A percentile compares a stretch with the other conserved stretches of the same genome.
Evolutionary conservation across 2,329 filamentous ascomycete species (phyloP).

Genomic region (Aureobasidium sp.): DNA sequence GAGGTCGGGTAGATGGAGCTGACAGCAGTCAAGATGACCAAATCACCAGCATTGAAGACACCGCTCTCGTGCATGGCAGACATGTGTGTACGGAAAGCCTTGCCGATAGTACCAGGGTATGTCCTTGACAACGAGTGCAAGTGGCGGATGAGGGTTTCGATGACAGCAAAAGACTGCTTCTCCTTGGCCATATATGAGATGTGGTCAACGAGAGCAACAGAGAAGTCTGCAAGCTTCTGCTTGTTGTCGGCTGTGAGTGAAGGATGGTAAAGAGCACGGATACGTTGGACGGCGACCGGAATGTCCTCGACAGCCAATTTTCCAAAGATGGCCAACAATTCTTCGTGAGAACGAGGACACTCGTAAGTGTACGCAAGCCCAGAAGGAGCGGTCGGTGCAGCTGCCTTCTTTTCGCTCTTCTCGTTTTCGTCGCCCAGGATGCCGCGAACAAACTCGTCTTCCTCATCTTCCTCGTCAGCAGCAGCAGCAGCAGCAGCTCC

Average conservation of each 20-base stretch:
- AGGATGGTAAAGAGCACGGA: constrained; percentile 86
- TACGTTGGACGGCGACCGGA: constrained; percentile 76
- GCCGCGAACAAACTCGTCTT: constrained; percentile 42
- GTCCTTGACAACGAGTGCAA: constrained; percentile 87
- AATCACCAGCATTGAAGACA: constrained; percentile 58
- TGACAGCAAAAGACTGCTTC: constrained; percentile 50
- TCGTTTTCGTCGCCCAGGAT: constrained; percentile 30
- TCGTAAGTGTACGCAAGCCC: constrained; percentile 74
- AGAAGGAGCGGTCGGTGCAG: constrained; percentile 33
- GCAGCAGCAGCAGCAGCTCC: constrained; percentile 19
- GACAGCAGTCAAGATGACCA: constrained; percentile 77
- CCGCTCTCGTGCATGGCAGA: constrained; percentile 48
- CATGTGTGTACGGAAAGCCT: constrained; percentile 70
- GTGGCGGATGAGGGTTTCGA: constrained; percentile 81
- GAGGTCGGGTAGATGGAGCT: constrained; percentile 86
- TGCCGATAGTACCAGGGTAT: constrained; percentile 70
- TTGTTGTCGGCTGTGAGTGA: constrained; percentile 83
- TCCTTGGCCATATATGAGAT: constrained; percentile 52
- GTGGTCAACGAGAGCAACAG: constrained; percentile 59
- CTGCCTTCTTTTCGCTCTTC: constrained; percentile 19
- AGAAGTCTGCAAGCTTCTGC: constrained; percentile 65
- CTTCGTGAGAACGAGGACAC: constrained; percentile 71
- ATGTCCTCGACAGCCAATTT: constrained; percentile 56
- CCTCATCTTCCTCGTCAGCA: constrained; percentile 33
- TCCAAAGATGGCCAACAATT: constrained; percentile 61